Percentiles rank a stretch among this genome's conserved stretches.
These are phyloP conservation scores for Postia placenta DNA, from an alignment of 768 basidiomycete species.

Conservation along the genomic window DNA sequence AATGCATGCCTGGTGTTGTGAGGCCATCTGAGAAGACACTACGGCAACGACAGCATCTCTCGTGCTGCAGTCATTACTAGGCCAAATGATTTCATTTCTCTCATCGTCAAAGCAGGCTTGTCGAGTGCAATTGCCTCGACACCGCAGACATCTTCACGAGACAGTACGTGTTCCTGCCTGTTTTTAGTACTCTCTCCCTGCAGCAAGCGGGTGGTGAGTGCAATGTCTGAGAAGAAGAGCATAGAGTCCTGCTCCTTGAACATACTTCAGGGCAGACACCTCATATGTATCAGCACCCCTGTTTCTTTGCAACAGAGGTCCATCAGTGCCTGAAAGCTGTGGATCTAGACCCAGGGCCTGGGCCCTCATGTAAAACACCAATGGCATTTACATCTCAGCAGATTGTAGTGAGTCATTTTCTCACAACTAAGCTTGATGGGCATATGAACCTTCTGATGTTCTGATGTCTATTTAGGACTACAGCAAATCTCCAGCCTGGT, in stretches of 20 bases:
- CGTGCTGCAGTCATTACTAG: too few species aligned
- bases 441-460: background rate
- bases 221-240: background rate
- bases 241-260: background rate
- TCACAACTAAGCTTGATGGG: too few species aligned
- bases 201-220: background rate
- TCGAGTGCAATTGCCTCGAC: too few species aligned
- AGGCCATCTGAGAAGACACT: too few species aligned
- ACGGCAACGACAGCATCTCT: too few species aligned
- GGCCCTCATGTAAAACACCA: background rate
- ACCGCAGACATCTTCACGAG: too few species aligned
- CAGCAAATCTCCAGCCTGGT: background rate
- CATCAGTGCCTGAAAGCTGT: slow-evolving; percentile 1
- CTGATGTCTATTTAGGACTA: background rate
- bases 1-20: too few species aligned
- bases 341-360: background rate
- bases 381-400: background rate
- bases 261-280: background rate
- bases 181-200: background rate
- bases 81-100: too few species aligned
- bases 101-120: too few species aligned
- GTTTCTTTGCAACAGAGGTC: background rate
- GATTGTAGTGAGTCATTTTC: too few species aligned
- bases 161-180: background rate
- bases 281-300: too few species aligned